These are phyloP conservation scores for Hypoxylon crocopeplum DNA, from an alignment of 495 filamentous ascomycete genomes.

Conservation along the genomic window DNA sequence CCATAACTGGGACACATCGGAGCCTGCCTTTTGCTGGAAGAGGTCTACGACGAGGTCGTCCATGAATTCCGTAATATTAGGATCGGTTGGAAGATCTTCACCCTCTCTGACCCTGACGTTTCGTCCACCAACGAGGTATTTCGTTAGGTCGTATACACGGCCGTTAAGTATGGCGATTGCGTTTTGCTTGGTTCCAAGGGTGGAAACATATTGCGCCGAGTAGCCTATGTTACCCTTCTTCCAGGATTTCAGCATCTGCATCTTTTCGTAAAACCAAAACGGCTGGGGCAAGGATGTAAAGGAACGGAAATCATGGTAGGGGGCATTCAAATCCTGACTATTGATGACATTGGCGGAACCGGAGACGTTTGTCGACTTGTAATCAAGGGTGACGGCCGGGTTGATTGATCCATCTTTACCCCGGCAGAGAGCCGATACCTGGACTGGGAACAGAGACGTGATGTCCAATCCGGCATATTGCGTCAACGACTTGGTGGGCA, in stretches of 20 bases:
- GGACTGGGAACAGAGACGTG: conserved; percentile 87
- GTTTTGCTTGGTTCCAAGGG: conserved; percentile 66
- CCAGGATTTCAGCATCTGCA: conserved; percentile 77
- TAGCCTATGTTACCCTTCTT: conserved; percentile 91
- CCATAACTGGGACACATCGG: conserved; percentile 87
- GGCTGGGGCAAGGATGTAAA: conserved; percentile 80
- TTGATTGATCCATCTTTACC: conserved; percentile 69
- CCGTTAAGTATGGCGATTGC: conserved; percentile 81
- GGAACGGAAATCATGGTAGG: conserved; percentile 92
- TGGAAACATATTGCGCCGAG: conserved; percentile 75
- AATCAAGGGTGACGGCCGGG: conserved; percentile 79
- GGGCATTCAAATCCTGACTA: conserved; percentile 70
- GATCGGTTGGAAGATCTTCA: conserved; percentile 50
- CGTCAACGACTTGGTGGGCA: conserved; percentile 69
- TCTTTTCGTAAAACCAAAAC: conserved; percentile 91
- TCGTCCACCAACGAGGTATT: conserved; percentile 81
- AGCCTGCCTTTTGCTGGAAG: conserved; percentile 76
- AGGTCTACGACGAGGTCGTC: conserved; percentile 72
- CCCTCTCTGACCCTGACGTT: conserved; percentile 62
- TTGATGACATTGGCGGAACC: conserved; percentile 68
- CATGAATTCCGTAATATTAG: conserved; percentile 82
- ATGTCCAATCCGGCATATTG: conserved; percentile 88
- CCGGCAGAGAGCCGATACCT: conserved; percentile 90
- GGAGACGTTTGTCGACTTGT: conserved; percentile 76
- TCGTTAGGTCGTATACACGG: conserved; percentile 89